Evolutionary conservation across 345 rosid species (phyloP).

Genomic region (Barbarea vulgaris): DNA sequence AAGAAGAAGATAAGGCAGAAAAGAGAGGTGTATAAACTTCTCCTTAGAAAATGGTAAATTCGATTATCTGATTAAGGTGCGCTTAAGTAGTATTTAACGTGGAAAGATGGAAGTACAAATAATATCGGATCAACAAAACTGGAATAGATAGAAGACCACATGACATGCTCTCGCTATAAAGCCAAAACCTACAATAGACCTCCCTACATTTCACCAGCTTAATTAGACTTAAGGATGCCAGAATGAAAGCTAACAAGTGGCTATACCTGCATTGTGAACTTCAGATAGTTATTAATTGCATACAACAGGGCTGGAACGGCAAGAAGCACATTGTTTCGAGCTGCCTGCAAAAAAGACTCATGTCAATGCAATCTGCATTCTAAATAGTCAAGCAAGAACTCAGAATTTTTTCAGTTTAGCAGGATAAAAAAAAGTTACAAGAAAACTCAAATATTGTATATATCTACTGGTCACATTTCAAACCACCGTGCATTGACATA

Average conservation of each 20-base stretch:
- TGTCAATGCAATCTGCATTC: slow-evolving; percentile 18
- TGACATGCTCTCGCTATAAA: slow-evolving; percentile 6
- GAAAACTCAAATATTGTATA: slow-evolving; percentile 8
- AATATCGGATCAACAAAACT: slow-evolving; percentile 13
- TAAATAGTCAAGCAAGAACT: slow-evolving; percentile 11
- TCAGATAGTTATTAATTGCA: slow-evolving; percentile 89
- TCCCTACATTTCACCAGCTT: slow-evolving; percentile 8
- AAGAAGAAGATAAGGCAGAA: background rate
- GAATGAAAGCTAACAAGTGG: slow-evolving; percentile 15
- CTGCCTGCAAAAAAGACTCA: slow-evolving; percentile 64
- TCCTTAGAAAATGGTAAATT: slow-evolving; percentile 9
- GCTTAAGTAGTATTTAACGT: slow-evolving; percentile 1
- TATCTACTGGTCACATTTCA: slow-evolving; percentile 19
- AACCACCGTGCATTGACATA: background rate
- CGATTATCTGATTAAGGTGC: slow-evolving; percentile 4
- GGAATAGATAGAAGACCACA: slow-evolving; percentile 1
- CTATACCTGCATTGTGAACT: slow-evolving; percentile 95
- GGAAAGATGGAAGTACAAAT: slow-evolving; percentile 9
- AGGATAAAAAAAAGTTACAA: background rate
- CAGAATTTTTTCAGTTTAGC: background rate
- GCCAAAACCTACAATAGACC: slow-evolving; percentile 26
- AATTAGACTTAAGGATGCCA: slow-evolving; percentile 13
- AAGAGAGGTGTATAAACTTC: background rate
- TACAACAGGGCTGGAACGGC: slow-evolving; percentile 95
- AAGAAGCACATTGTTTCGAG: slow-evolving; percentile 90